Percentiles rank a stretch among this genome's conserved stretches.
These are phyloP conservation scores for Powellomyces hirtus DNA, from an alignment of 192 early-diverging fungal species.

Conservation along the genomic window DNA sequence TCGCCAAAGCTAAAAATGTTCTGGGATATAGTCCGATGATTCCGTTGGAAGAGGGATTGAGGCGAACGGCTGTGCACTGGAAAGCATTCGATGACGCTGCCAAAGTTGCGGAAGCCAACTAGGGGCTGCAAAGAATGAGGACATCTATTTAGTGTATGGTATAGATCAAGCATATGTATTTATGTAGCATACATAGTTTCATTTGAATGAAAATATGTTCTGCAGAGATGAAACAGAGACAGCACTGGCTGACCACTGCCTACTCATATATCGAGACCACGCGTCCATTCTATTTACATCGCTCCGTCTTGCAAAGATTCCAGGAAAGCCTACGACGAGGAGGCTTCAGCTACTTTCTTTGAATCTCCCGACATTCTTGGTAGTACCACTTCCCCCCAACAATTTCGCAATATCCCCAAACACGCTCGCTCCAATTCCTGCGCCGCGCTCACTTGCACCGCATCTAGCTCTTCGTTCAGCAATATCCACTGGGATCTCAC, in stretches of 20 bases:
- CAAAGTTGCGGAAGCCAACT: slow-evolving; percentile 12
- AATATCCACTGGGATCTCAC: slow-evolving; percentile 32
- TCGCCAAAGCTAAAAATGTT: slow-evolving; percentile 74
- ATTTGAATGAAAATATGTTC: too few relatives aligned
- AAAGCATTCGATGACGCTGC: slow-evolving; percentile 8
- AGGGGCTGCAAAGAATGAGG: not conserved
- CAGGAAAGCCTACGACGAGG: too few relatives aligned
- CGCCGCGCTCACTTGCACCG: slow-evolving; percentile 33
- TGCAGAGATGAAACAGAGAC: too few relatives aligned
- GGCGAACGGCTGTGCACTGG: slow-evolving; percentile 39
- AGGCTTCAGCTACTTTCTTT: too few relatives aligned
- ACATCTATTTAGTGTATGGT: too few relatives aligned
- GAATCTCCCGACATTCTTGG: slow-evolving; percentile 27
- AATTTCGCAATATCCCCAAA: slow-evolving; percentile 42
- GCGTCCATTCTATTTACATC: too few relatives aligned
- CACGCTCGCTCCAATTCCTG: slow-evolving; percentile 31
- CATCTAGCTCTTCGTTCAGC: slow-evolving; percentile 41
- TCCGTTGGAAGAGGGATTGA: slow-evolving; percentile 53
- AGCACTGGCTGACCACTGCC: too few relatives aligned
- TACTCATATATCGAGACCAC: too few relatives aligned
- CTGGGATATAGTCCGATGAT: slow-evolving; percentile 66
- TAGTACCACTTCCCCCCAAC: slow-evolving; percentile 37
- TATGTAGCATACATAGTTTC: too few relatives aligned
- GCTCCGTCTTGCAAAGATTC: too few relatives aligned
- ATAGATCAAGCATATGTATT: too few relatives aligned